Base-by-base conservation (phyloP, 805 yeast species). In the Candida pseudoglaebosa region DNA sequence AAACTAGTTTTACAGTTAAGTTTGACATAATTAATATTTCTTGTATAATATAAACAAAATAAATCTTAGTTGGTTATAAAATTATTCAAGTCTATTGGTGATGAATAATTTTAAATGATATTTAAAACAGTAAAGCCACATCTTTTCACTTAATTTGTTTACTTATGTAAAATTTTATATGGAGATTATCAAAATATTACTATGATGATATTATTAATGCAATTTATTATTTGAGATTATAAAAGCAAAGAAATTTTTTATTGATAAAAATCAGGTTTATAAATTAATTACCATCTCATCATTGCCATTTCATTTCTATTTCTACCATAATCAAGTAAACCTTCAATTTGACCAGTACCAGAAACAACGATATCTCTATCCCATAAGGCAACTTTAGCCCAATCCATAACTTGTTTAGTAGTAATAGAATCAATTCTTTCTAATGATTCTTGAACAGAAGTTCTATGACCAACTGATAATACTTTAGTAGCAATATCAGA, bases 341-440 rank as follows among this genome's bases (percentile, higher is more conserved):
- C 87, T 75, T 85, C 95, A 69, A 83, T 84, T 71, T 82, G 85
- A 66, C 95, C 95, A 48, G 85, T 77, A 65, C 84, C 93, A 43
- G 91, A 75, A 54, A 85, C 70, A 52, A 87, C 95, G 56, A 85
- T 71, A 67, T 85, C 95, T 60, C 59, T 84, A 68, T 85, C 95
- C 85, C 88, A 85, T 62, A 85, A 73, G 65, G 77, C 71, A 46
- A 73, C 71, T 57, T 75, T 75, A 49, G 93, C 91, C 93, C 93
- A 85, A 37, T 74, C 67, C 59, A 75, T 77, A 48, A 85, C 68
- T 49, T 78, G 78, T 50, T 70, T 65, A 45, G 75, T 72, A 43
- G 79, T 61, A 52, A 85, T 75, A 41, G 77, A 70, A 56, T 85
- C 90, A 55, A 85, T 77, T 49, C 71, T 67, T 43, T 72, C 74